Conservation (phyloP, 2,329 filamentous ascomycete species). For the Graphilbum fragrans region DNA sequence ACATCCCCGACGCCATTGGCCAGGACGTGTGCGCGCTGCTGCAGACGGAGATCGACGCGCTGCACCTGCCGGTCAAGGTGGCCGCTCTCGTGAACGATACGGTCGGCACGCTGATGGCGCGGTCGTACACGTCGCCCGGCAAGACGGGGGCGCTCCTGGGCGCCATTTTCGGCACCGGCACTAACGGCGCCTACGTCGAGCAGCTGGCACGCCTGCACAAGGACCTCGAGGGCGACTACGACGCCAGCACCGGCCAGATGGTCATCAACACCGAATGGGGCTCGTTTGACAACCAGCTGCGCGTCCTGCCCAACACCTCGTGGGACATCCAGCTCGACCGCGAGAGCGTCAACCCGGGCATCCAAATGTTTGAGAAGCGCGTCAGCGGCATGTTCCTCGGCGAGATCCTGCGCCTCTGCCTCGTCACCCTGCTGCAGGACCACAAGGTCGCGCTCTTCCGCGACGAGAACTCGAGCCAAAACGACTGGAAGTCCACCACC, state of each 20-base stretch:
- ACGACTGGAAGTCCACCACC: slow-evolving; percentile 59
- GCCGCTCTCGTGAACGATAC: slow-evolving; percentile 95
- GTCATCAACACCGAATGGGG: slow-evolving; percentile 98
- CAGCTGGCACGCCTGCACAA: slow-evolving; percentile 81
- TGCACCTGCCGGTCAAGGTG: slow-evolving; percentile 83
- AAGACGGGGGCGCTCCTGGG: slow-evolving; percentile 82
- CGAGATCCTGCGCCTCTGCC: slow-evolving; percentile 72
- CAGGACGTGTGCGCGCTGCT: slow-evolving; percentile 89
- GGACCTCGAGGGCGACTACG: slow-evolving; percentile 55
- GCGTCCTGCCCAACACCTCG: slow-evolving; percentile 71
- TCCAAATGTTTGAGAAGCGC: slow-evolving; percentile 98
- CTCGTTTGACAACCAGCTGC: slow-evolving; percentile 89
- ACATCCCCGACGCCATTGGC: slow-evolving; percentile 87
- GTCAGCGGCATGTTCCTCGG: slow-evolving; percentile 97
- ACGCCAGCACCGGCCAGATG: slow-evolving; percentile 80
- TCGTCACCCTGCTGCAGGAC: slow-evolving; percentile 61
- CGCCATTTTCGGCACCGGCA: slow-evolving; percentile 94
- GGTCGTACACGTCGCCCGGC: slow-evolving; percentile 85
- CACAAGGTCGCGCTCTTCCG: slow-evolving; percentile 59
- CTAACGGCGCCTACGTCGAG: slow-evolving; percentile 95
- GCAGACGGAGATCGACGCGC: slow-evolving; percentile 77
- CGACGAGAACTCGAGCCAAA: slow-evolving; percentile 59
- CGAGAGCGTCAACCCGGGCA: slow-evolving; percentile 77
- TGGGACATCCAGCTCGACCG: slow-evolving; percentile 73
- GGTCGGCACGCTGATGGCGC: slow-evolving; percentile 93